Percentiles rank a stretch among this genome's conserved stretches.
Conservation (phyloP, 352 stramenopile species). For the Elongisporangium prolatum region DNA sequence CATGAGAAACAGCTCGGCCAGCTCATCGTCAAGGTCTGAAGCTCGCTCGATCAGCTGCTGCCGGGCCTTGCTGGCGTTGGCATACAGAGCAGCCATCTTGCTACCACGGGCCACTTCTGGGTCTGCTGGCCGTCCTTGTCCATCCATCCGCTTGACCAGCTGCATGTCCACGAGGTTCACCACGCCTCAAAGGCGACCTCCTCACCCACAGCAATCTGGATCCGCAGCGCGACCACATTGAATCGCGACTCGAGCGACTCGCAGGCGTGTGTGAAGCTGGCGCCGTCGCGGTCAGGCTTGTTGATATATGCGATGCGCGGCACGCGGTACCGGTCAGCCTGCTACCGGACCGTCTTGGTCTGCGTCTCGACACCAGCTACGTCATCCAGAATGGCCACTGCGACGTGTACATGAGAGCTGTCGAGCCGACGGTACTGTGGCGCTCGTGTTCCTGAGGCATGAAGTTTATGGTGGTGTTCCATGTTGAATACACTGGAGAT, state of each 20-base stretch:
- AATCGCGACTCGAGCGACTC: conserved; percentile 59
- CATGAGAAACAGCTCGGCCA: conserved; percentile 71
- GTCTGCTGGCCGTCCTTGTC: conserved; percentile 57
- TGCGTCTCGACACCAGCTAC: conserved; percentile 95
- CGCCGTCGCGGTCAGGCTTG: conserved; percentile 95
- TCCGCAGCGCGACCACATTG: conserved; percentile 47
- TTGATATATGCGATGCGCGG: conserved; percentile 96
- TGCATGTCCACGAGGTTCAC: conserved; percentile 69
- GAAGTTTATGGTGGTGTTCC: conserved; percentile 83
- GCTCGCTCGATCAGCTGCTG: conserved; percentile 59
- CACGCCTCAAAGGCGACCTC: conserved; percentile 59
- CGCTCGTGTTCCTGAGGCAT: conserved; percentile 94
- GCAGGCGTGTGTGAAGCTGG: conserved; percentile 91
- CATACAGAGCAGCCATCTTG: conserved; percentile 54
- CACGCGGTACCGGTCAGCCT: conserved; percentile 68
- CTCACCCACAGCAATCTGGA: conserved; percentile 64
- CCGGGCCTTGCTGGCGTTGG: conserved; percentile 26
- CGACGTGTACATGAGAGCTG: conserved; percentile 96
- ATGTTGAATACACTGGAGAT: too few species aligned
- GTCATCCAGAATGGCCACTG: conserved; percentile 95
- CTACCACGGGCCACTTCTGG: conserved; percentile 23
- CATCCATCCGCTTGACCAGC: conserved; percentile 54
- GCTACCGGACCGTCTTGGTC: conserved; percentile 84
- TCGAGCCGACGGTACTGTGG: conserved; percentile 97
- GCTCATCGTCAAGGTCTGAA: conserved; percentile 66